Conservation (phyloP, 1,139 yeast genomes). For the Ashbya aceris region DNA sequence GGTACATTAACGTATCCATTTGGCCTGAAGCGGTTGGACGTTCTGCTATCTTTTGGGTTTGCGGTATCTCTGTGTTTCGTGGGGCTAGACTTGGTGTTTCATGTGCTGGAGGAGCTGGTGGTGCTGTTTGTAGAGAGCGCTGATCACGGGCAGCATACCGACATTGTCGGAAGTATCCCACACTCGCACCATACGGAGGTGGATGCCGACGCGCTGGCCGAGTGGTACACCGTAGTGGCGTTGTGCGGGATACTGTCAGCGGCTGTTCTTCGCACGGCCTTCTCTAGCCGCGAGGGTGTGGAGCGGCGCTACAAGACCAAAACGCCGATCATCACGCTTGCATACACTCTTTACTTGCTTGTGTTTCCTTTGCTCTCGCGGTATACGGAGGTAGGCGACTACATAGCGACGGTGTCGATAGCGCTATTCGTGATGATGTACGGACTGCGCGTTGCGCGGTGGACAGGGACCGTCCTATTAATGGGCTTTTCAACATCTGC, state of each 20-base stretch:
- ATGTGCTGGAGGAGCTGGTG: constrained; percentile 67
- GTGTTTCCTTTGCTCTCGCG: constrained; percentile 19
- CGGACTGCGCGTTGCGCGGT: constrained; percentile 28
- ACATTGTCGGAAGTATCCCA: constrained; percentile 34
- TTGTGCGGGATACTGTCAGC: constrained; percentile 28
- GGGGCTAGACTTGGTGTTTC: constrained; percentile 82
- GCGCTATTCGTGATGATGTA: constrained; percentile 25
- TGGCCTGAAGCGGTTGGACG: constrained; percentile 84
- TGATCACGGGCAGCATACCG: constrained; percentile 27
- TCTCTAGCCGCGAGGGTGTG: constrained; percentile 19
- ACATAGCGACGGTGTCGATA: constrained; percentile 23
- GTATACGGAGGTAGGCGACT: constrained; percentile 21
- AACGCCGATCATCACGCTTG: constrained; percentile 26
- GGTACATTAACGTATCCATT: constrained; percentile 83
- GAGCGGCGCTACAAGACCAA: constrained; percentile 27
- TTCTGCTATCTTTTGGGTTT: constrained; percentile 77
- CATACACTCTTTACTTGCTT: constrained; percentile 23
- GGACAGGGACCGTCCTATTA: constrained; percentile 28
- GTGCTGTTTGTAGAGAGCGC: constrained; percentile 37
- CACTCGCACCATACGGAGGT: constrained; percentile 49
- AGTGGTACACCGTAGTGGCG: constrained; percentile 26
- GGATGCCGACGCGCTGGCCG: constrained; percentile 31
- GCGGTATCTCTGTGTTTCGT: constrained; percentile 81
- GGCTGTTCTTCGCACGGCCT: constrained; percentile 32
- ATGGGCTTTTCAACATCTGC: constrained; percentile 28